Percentiles rank a stretch among this genome's conserved stretches.
phyloP scores from a whole-genome alignment of 1,139 yeast species.

The Suhomyces yuchorum region DNA sequence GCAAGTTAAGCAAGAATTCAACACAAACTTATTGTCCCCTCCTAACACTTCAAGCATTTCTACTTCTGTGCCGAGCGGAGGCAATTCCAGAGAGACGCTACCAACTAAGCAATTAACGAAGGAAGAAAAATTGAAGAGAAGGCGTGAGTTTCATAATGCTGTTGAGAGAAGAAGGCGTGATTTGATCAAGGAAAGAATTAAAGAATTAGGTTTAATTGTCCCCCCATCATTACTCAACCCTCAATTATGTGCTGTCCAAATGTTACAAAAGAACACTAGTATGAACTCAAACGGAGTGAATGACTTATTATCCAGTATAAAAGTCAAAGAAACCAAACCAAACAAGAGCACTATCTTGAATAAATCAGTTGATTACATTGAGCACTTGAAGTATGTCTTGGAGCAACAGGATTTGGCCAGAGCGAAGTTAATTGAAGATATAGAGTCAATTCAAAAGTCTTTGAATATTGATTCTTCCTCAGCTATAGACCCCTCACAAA shows the following conservation, averaged over 20 bases:
- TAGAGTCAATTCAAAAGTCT: conserved; percentile 11
- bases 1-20: conserved; percentile 22
- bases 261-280: conserved; percentile 41
- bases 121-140: conserved; percentile 67
- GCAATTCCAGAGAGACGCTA: conserved; percentile 15
- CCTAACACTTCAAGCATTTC: conserved; percentile 26
- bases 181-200: conserved; percentile 72
- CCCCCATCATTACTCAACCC: conserved; percentile 69
- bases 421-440: conserved; percentile 13
- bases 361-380: conserved; percentile 69
- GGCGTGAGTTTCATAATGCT: conserved; percentile 79
- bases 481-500: background rate
- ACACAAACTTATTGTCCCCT: conserved; percentile 29
- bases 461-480: background rate
- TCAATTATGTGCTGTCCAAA: conserved; percentile 49
- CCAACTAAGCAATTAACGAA: conserved; percentile 53
- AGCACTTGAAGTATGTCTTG: conserved; percentile 51
- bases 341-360: conserved; percentile 70
- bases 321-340: conserved; percentile 67
- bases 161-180: conserved; percentile 81
- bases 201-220: conserved; percentile 68
- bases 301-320: conserved; percentile 41
- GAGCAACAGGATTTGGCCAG: conserved; percentile 37
- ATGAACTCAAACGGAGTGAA: conserved; percentile 37
- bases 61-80: conserved; percentile 31